Evolutionary conservation across 805 yeast species (phyloP), one percentile per base, ranked within the genome.

Genomic region (Starmera caribaea): DNA sequence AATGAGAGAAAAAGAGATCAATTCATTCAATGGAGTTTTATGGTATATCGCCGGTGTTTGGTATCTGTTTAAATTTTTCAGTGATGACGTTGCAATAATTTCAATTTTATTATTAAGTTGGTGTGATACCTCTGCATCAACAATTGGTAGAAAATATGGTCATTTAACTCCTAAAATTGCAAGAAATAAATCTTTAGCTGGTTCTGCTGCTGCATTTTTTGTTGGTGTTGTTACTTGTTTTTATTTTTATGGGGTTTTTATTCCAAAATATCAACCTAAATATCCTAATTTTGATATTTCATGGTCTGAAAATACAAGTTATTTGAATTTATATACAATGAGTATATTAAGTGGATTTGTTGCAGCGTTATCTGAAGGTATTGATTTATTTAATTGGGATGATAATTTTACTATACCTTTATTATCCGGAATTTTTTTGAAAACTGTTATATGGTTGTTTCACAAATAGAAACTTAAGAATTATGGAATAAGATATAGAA

Each of bases 41-140:
- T 92, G 88, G 83, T 92, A 87, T 57, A 63, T 88, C 31, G 66
- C 83, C 2, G 98, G 98, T 5, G 63, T 87, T 35, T 64, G 76
- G 21, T 63, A 86, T 46, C 86, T 88, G 9, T 84, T 88, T 52
- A 45, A 69, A 1, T 59, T 77, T 16, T 81, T 77, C 51, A 79
- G 90, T 12, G 86, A 87, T 61, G 98, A 92, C 53, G 79, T 92
- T 37, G 69, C 81, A 1, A 66, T 89, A 24, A 69, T 87, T 65
- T 69, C 95, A 16, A 77, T 88, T 3, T 68, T 88, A 47, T 66
- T 90, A 38, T 71, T 92, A 45, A 84, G 96, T 54, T 92, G 97
- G 97, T 88, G 95, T 5, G 98, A 92, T 56, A 87, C 97, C 9
- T 90, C 97, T 3, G 98, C 98, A 3, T 86, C 96, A 3, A 86